These are phyloP conservation scores for Rhodotorula sp. DNA, from an alignment of 1,284 basidiomycete genomes.

Conservation along the genomic window DNA sequence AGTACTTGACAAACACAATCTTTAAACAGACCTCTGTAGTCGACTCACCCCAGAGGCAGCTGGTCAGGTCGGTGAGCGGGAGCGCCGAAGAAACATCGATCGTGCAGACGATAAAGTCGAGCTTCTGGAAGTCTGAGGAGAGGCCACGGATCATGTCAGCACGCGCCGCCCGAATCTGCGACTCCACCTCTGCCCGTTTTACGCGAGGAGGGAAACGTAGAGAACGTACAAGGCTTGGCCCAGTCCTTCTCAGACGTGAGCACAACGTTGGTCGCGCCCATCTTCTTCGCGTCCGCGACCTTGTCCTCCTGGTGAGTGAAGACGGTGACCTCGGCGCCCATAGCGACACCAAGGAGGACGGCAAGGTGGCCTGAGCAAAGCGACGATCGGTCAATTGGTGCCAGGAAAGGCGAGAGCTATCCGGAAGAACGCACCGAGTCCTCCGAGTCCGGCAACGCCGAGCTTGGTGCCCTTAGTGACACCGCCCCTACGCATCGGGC, in stretches of 20 bases:
- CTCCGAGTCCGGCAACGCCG: slow-evolving; percentile 48
- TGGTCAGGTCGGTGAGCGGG: slow-evolving; percentile 54
- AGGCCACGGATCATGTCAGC: too few species aligned
- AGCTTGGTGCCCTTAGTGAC: slow-evolving; percentile 48
- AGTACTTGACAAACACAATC: too few species aligned
- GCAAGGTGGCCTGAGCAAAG: not conserved
- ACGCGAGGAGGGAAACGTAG: too few species aligned
- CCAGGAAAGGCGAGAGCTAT: too few species aligned
- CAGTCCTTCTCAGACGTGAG: slow-evolving; percentile 32
- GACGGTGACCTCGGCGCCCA: slow-evolving; percentile 51
- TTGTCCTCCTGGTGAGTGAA: slow-evolving; percentile 53
- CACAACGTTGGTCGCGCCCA: slow-evolving; percentile 48
- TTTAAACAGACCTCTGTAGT: too few species aligned
- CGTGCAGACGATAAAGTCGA: slow-evolving; percentile 28
- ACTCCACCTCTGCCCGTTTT: too few species aligned
- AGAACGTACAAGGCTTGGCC: not conserved
- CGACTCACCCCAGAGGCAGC: slow-evolving; percentile 1
- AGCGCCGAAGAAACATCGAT: slow-evolving; percentile 48
- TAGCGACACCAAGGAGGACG: slow-evolving; percentile 38
- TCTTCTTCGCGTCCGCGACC: slow-evolving; percentile 50
- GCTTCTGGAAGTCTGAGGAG: not conserved
- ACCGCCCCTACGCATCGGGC: slow-evolving; percentile 47
- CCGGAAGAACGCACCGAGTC: slow-evolving; percentile 47
- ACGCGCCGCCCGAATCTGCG: not conserved
- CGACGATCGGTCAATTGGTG: too few species aligned